Percentiles rank a stretch among this genome's conserved stretches.
These are phyloP conservation scores for Boletus fagicola DNA, from an alignment of 768 basidiomycete genomes.

Conservation along the genomic window DNA sequence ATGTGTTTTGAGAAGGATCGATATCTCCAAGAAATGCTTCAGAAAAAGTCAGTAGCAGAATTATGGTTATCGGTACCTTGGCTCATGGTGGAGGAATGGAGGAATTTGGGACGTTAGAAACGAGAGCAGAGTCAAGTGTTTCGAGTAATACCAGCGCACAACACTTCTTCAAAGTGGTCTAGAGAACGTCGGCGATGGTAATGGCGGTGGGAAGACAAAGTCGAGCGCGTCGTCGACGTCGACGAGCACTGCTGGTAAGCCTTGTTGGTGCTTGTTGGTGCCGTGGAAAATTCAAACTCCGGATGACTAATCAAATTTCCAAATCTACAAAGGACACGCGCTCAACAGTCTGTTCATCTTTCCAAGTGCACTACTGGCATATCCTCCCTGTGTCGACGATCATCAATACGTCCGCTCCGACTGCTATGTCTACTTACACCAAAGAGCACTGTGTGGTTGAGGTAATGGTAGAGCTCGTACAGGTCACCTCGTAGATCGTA, in stretches of 20 bases:
- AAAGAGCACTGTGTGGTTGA: constrained; percentile 79
- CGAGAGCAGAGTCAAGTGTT: neutral
- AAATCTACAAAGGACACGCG: constrained; percentile 25
- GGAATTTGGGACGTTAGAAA: neutral
- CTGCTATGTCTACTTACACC: constrained; percentile 48
- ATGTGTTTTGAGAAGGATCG: constrained; percentile 43
- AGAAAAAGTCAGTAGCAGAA: constrained; percentile 29
- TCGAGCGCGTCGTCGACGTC: constrained; percentile 20
- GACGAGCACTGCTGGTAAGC: constrained; percentile 22
- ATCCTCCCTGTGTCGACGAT: constrained; percentile 39
- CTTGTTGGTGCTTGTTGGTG: constrained; percentile 28
- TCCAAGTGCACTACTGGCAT: constrained; percentile 51
- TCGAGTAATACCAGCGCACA: neutral
- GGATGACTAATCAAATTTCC: constrained; percentile 17
- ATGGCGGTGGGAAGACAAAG: constrained; percentile 16
- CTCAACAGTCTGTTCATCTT: constrained; percentile 47
- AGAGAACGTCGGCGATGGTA: neutral
- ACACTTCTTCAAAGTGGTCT: neutral
- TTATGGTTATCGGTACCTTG: constrained; percentile 30
- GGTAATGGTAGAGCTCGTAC: constrained; percentile 80
- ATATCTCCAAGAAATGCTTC: constrained; percentile 44
- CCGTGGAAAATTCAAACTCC: constrained; percentile 12
- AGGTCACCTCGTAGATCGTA: constrained; percentile 62
- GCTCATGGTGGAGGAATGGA: constrained; percentile 22
- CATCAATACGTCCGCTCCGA: neutral